Evolutionary conservation across 2,329 filamentous ascomycete species (phyloP), one percentile per base, ranked within the genome.

Genomic region (Microcyclospora pomicola): DNA sequence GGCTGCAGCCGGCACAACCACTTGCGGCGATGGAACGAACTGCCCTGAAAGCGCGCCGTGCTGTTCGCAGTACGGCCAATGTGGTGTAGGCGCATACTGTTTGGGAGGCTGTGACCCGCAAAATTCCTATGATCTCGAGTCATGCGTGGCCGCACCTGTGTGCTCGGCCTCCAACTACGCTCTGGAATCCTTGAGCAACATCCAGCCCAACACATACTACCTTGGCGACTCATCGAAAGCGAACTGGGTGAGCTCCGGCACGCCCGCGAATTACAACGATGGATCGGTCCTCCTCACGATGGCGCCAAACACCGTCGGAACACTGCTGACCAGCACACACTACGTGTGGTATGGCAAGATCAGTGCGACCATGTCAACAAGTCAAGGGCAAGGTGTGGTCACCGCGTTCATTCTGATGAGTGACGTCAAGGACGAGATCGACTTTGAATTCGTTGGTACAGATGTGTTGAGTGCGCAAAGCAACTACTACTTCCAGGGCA

Each of bases 341-440:
- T 96, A 95, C 64, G 79, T 98, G 63, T 96, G 91, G 91, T 98
- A 96, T 61, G 91, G 91, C 56, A 94, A 82, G 61, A 79, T 94
- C 53, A 82, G 80, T 59, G 85, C 84, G 38, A 82, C 68, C 40
- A 68, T 96, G 60, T 91, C 85, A 69, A 88, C 86, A 0, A 81
- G 80, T 47, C 78, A 82, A 53, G 87, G 86, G 41, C 65, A 69
- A 33, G 91, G 91, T 69, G 91, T 98, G 15, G 82, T 98, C n/a
- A 92, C 86, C 2, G 88, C 86, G 24, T 98, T 98, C 59, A 98
- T 98, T 59, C 69, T 96, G 55, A 76, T 95, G 61, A 87, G 82
- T 28, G 88, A 96, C 54, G 82, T 92, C 55, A 93, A 95, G 71
- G 91, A 98, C 56, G 91, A 98, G 63, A 94, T 98, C 53, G 91